phyloP scores from a whole-genome alignment of 768 basidiomycete species.

The Mycena indigotica region DNA sequence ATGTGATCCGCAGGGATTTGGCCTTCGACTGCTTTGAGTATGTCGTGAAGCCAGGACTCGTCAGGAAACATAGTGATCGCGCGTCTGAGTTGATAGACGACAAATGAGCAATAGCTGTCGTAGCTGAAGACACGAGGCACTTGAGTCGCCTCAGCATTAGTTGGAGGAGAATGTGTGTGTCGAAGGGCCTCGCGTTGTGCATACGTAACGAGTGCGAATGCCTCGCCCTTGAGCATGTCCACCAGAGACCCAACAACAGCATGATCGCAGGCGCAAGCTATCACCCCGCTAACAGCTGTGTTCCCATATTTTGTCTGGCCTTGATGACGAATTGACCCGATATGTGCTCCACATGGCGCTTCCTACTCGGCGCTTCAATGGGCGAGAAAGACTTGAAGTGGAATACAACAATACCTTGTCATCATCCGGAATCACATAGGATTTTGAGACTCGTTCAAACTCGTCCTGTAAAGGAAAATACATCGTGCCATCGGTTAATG shows the following conservation, averaged over 20 bases:
- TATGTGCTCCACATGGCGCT: conserved; percentile 3
- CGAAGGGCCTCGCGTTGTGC: conserved; percentile 6
- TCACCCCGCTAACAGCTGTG: conserved; percentile 7
- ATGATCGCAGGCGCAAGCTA: conserved; percentile 10
- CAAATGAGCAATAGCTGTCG: conserved; percentile 10
- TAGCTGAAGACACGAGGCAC: conserved; percentile 3
- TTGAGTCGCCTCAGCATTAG: not conserved
- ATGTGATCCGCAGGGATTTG: conserved; percentile 17
- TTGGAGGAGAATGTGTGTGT: conserved; percentile 8
- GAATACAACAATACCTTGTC: conserved; percentile 1
- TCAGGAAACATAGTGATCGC: conserved; percentile 4
- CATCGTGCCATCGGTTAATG: conserved; percentile 13
- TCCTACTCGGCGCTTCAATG: conserved; percentile 2
- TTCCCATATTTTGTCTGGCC: conserved; percentile 6
- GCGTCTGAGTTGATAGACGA: conserved; percentile 1
- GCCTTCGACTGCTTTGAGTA: conserved; percentile 6
- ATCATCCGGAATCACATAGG: not conserved
- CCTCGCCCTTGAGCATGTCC: conserved; percentile 11
- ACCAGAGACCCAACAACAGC: conserved; percentile 6
- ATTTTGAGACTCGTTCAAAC: not conserved
- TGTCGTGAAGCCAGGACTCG: conserved; percentile 8
- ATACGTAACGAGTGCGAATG: conserved; percentile 9
- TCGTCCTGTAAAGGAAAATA: conserved; percentile 7
- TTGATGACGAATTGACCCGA: conserved; percentile 8
- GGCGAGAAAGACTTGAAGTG: not conserved